These are phyloP conservation scores for Areca catechu DNA, from an alignment of 176 grass and related monocot genomes.

Conservation along the genomic window DNA sequence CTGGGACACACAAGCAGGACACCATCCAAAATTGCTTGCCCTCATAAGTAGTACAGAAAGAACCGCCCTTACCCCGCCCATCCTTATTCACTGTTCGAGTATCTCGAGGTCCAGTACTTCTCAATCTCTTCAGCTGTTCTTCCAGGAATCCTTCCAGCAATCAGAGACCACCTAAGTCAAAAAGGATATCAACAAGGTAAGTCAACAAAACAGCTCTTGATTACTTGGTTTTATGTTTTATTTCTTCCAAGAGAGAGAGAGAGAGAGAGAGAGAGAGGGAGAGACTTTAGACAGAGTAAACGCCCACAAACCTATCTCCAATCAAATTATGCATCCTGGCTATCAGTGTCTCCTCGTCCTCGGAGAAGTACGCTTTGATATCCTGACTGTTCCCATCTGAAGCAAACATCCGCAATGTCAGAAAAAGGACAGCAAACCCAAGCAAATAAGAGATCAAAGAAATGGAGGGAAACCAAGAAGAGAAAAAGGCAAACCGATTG, in stretches of 20 bases:
- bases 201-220: too few species aligned
- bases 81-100: conserved; percentile 20
- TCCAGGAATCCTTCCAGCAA: conserved; percentile 37
- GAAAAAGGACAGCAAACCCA: background rate
- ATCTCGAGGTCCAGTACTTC: conserved; percentile 34
- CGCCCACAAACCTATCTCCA: conserved; percentile 27
- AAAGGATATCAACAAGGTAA: background rate
- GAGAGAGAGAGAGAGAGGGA: too few species aligned
- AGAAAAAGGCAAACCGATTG: background rate
- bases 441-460: too few species aligned
- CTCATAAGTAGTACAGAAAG: too few species aligned
- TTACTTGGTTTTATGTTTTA: too few species aligned
- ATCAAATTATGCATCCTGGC: conserved; percentile 37
- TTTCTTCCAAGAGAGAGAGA: background rate
- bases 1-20: too few species aligned
- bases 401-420: background rate
- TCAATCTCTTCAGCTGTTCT: conserved; percentile 43
- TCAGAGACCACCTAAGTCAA: conserved; percentile 28
- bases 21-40: too few species aligned
- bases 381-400: conserved; percentile 17
- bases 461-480: background rate
- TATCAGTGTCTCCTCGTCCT: conserved; percentile 35
- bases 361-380: conserved; percentile 27
- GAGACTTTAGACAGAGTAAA: background rate
- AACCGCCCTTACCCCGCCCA: too few species aligned